Evolutionary conservation across 2,329 filamentous ascomycete genomes (phyloP).

Genomic region (Ophidiomyces ophidiicola): DNA sequence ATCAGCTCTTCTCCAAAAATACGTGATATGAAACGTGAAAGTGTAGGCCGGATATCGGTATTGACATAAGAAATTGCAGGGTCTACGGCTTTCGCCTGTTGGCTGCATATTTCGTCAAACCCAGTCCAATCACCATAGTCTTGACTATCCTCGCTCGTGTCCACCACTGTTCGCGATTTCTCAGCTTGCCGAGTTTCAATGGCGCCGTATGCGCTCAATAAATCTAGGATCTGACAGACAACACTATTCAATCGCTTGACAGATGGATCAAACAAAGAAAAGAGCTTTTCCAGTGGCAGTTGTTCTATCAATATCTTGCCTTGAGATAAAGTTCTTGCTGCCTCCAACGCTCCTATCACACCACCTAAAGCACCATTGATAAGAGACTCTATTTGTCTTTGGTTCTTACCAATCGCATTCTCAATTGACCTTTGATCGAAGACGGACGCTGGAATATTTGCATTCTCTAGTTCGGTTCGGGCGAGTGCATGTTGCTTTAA

Average conservation of each 20-base stretch:
- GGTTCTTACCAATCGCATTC: slow-evolving; percentile 44
- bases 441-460: slow-evolving; percentile 29
- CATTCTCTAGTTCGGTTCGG: slow-evolving; percentile 46
- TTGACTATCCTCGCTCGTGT: slow-evolving; percentile 50
- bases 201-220: slow-evolving; percentile 34
- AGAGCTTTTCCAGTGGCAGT: slow-evolving; percentile 34
- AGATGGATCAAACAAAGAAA: slow-evolving; percentile 43
- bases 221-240: slow-evolving; percentile 39
- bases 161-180: slow-evolving; percentile 16
- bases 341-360: slow-evolving; percentile 38
- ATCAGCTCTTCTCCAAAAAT: slow-evolving; percentile 48
- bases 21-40: slow-evolving; percentile 47
- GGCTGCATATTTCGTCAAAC: slow-evolving; percentile 37
- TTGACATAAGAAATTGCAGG: slow-evolving; percentile 27
- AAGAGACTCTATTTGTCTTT: slow-evolving; percentile 44
- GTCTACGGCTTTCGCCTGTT: slow-evolving; percentile 20
- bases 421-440: slow-evolving; percentile 40
- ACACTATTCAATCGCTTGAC: slow-evolving; percentile 34
- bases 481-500: slow-evolving; percentile 45
- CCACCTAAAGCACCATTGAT: slow-evolving; percentile 42
- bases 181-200: slow-evolving; percentile 21
- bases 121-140: slow-evolving; percentile 50
- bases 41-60: slow-evolving; percentile 36
- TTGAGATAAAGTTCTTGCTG: slow-evolving; percentile 30
- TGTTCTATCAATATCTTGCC: slow-evolving; percentile 35